Evolutionary conservation across 2,329 filamentous ascomycete genomes (phyloP).

Genomic region (Alternaria postmessia): DNA sequence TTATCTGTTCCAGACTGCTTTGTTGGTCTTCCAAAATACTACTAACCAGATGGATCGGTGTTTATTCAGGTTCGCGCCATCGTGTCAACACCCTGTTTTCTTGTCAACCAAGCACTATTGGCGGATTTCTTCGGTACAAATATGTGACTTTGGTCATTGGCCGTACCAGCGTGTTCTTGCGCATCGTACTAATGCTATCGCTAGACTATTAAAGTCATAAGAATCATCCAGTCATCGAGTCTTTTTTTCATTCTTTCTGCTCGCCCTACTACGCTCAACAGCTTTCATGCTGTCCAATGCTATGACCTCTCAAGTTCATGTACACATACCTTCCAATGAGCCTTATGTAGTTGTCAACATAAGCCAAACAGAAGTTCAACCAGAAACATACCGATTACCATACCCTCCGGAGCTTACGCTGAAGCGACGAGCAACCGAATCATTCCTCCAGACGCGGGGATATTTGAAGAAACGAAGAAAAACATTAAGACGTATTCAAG

Average conservation of each 20-base stretch:
- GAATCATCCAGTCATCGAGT: background rate
- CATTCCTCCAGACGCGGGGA: slow-evolving; percentile 4
- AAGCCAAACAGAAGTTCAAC: slow-evolving; percentile 1
- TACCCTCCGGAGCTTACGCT: slow-evolving; percentile 1
- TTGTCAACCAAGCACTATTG: background rate
- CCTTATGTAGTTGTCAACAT: slow-evolving; percentile 1
- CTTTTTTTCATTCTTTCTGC: background rate
- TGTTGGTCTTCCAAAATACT: background rate
- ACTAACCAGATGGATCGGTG: background rate
- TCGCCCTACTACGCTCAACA: background rate
- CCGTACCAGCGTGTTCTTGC: background rate
- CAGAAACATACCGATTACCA: background rate
- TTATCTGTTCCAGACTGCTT: slow-evolving; percentile 3
- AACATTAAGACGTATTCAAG: background rate
- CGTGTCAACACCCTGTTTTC: background rate
- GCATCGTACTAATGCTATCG: background rate
- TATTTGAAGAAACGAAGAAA: slow-evolving; percentile 7
- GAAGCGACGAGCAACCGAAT: slow-evolving; percentile 8
- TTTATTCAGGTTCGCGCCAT: slow-evolving; percentile 1
- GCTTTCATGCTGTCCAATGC: background rate
- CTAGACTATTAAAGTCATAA: background rate
- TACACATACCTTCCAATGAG: background rate
- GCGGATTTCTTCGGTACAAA: slow-evolving; percentile 1
- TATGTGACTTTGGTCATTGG: background rate
- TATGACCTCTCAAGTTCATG: slow-evolving; percentile 4